Conservation (phyloP, 2,329 filamentous ascomycete species). For the Cryphonectria naterciae region DNA sequence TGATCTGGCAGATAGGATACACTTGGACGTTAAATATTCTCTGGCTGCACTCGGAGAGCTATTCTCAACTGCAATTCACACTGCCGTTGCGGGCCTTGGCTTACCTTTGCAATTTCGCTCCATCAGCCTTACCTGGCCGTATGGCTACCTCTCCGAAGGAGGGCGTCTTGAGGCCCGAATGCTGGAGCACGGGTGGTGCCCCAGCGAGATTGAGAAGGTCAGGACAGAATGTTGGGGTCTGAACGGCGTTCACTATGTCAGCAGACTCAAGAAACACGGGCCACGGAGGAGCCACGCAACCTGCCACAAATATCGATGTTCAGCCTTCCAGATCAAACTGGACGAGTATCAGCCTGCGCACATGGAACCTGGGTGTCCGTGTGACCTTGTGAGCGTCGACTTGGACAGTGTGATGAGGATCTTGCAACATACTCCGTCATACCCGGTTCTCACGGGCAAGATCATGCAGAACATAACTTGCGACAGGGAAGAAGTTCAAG, state of each 20-base stretch:
- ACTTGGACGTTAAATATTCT: constrained; percentile 34
- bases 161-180: constrained; percentile 34
- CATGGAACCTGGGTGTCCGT: constrained; percentile 30
- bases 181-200: constrained; percentile 39
- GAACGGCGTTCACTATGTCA: constrained; percentile 34
- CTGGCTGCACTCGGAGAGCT: constrained; percentile 38
- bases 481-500: background rate
- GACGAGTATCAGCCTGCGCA: constrained; percentile 36
- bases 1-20: background rate
- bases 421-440: background rate
- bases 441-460: background rate
- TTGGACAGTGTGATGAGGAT: background rate
- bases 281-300: constrained; percentile 31
- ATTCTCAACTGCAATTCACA: constrained; percentile 29
- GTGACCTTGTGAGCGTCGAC: constrained; percentile 22
- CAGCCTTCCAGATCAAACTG: constrained; percentile 39
- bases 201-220: constrained; percentile 38
- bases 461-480: background rate
- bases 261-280: constrained; percentile 30
- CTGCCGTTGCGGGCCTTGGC: constrained; percentile 22
- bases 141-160: constrained; percentile 22
- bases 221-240: constrained; percentile 32
- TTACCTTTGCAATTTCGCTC: constrained; percentile 17
- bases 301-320: constrained; percentile 36
- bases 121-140: background rate